These are phyloP conservation scores for Suhomyces bolitotheri DNA, from an alignment of 1,139 yeast genomes.

Conservation along the genomic window DNA sequence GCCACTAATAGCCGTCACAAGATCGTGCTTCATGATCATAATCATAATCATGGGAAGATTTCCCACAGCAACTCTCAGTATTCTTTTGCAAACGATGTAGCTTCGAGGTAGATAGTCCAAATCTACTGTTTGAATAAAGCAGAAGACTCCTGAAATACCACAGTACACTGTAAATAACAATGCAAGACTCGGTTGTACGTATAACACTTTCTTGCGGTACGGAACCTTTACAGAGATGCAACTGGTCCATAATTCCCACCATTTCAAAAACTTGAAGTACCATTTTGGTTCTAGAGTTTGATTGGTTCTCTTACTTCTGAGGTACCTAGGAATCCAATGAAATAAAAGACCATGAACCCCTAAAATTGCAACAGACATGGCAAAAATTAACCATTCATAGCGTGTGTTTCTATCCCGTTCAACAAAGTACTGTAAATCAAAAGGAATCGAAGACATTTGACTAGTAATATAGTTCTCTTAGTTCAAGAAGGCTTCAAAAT, in stretches of 20 bases:
- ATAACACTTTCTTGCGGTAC: conserved; percentile 18
- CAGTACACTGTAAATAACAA: conserved; percentile 29
- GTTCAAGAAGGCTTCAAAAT: no score
- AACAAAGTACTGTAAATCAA: conserved; percentile 32
- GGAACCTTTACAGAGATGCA: conserved; percentile 26
- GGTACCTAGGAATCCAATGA: conserved; percentile 40
- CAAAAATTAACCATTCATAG: conserved; percentile 41
- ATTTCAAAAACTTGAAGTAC: conserved; percentile 28
- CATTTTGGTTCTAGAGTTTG: conserved; percentile 11
- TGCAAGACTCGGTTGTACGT: conserved; percentile 45
- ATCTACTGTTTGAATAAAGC: conserved; percentile 34
- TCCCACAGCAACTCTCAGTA: conserved; percentile 45
- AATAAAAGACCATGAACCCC: conserved; percentile 42
- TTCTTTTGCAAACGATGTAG: conserved; percentile 45
- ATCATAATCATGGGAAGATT: conserved; percentile 42
- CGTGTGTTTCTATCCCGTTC: conserved; percentile 38
- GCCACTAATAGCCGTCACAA: conserved; percentile 43
- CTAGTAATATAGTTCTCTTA: no score
- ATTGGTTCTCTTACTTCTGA: conserved; percentile 17
- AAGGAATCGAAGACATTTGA: conserved; percentile 29
- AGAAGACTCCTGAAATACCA: conserved; percentile 31
- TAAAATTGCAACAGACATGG: conserved; percentile 27
- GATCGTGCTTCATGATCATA: conserved; percentile 41
- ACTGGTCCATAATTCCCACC: conserved; percentile 32
- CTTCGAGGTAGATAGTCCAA: conserved; percentile 38